Base-by-base conservation (phyloP, 208 protist genomes). In the Sergeia podlipaevii region DNA sequence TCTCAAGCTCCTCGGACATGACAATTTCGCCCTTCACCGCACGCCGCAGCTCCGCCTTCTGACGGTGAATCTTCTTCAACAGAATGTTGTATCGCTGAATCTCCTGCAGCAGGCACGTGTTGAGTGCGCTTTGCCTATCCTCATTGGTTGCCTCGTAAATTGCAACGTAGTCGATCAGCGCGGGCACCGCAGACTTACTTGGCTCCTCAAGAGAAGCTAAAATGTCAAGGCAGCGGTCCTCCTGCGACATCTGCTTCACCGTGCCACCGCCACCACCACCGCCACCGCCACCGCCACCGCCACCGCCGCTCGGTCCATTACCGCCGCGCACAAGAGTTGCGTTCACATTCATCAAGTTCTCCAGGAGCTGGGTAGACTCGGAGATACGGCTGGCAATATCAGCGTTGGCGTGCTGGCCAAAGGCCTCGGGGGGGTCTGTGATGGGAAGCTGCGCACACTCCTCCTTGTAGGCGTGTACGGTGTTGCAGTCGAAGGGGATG, bases 381-480 rank as follows among this genome's bases (percentile, higher is more conserved):
- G 94, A 59, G 44, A 98, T 98, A 36, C 97, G 91, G 46, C 93
- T 98, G 13, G 95, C 77, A 46, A 99, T 98, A 65, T 99, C 97
- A 0, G 98, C 97, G 76, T 99, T 99, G 18, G 85, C 68, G 76
- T 99, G 97, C 74, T 99, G 97, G 11, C 98, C 98, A 70, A 99
- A 99, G 11, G 97, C 96, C 70, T 98, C 96, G 13, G 98, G 95
- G 2, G 80, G 83, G 84, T 99, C 98, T 15, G 82, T 89, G 52
- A 87, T 75, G 32, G 97, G 97, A 13, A 99, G 79, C 60, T 82
- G 56, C 50, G 60, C 68, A 62, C 98, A 96, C 69, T 97, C 97
- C 44, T 97, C 92, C 60, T 88, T 79, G 79, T 97, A 98, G 4
- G 85, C 86, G 56, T 91, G 73, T 37, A 98, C 63, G 15, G 87